These are phyloP conservation scores for Pyrrhoderma noxium DNA, from an alignment of 1,284 basidiomycete species.

Conservation along the genomic window DNA sequence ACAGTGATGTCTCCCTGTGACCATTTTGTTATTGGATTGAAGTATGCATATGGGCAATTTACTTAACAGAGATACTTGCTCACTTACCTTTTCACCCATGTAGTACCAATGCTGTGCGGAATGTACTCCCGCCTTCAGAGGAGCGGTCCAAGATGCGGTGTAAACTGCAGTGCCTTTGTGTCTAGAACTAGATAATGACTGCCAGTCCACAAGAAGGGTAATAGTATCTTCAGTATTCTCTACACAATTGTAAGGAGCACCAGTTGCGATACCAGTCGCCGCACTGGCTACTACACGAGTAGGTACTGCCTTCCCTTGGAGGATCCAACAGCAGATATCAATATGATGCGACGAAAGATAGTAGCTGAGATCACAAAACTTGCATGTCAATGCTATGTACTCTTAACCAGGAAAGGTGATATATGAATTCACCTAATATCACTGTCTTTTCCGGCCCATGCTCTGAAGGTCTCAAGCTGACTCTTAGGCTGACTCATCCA, in stretches of 20 bases:
- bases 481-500: conserved; percentile 96
- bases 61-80: neutral
- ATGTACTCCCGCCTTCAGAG: conserved; percentile 71
- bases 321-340: conserved; percentile 87
- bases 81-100: conserved; percentile 76
- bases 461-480: conserved; percentile 89
- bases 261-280: conserved; percentile 82
- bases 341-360: conserved; percentile 94
- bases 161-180: conserved; percentile 81
- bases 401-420: neutral
- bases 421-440: conserved; percentile 63
- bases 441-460: conserved; percentile 90
- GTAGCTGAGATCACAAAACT: conserved; percentile 47
- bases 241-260: conserved; percentile 79
- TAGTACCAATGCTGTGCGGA: conserved; percentile 92
- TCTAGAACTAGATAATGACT: conserved; percentile 60
- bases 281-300: conserved; percentile 84
- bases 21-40: conserved; percentile 8
- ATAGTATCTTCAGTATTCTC: conserved; percentile 89
- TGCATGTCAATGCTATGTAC: neutral
- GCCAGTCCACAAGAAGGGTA: conserved; percentile 90
- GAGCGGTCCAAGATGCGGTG: conserved; percentile 86
- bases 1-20: conserved; percentile 82
- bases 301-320: conserved; percentile 73
- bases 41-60: conserved; percentile 2